A percentile compares a stretch with the other conserved stretches of the same genome.
These are phyloP conservation scores for Biancaea sappan DNA, from an alignment of 306 rosid species.

Conservation along the genomic window DNA sequence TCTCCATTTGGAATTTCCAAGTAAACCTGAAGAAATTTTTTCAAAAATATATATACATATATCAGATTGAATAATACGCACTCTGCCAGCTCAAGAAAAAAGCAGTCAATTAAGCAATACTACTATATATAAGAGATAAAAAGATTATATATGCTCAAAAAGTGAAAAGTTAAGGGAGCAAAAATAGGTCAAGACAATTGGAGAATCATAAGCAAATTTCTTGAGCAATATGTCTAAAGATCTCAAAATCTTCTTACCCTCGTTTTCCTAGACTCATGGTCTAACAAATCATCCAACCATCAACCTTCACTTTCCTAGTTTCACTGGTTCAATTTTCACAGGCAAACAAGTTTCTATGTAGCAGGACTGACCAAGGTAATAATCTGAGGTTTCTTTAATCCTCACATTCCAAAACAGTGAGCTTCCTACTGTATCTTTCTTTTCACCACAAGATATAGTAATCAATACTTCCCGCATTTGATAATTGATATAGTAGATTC, in stretches of 20 bases:
- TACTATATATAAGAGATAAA: conserved; percentile 14
- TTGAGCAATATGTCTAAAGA: neutral
- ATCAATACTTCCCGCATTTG: neutral
- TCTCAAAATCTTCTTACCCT: conserved; percentile 15
- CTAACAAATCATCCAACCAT: conserved; percentile 19
- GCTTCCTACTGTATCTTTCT: neutral
- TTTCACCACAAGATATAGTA: neutral
- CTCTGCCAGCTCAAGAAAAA: neutral
- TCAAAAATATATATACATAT: neutral
- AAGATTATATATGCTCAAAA: neutral
- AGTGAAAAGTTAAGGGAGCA: neutral
- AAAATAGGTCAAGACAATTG: conserved; percentile 15
- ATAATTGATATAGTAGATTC: neutral
- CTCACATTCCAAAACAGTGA: neutral
- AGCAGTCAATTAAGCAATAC: neutral
- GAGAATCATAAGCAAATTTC: conserved; percentile 11
- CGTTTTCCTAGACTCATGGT: neutral
- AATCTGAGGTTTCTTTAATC: conserved; percentile 18
- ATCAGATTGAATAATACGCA: conserved; percentile 29
- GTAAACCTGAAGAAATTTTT: conserved; percentile 65
- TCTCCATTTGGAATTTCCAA: conserved; percentile 88
- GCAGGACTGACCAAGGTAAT: conserved; percentile 22
- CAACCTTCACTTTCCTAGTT: neutral
- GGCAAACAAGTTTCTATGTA: neutral
- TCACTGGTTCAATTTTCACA: neutral